phyloP scores from a whole-genome alignment of 2,329 filamentous ascomycete species.

The Endoconidiophora laricicola region DNA sequence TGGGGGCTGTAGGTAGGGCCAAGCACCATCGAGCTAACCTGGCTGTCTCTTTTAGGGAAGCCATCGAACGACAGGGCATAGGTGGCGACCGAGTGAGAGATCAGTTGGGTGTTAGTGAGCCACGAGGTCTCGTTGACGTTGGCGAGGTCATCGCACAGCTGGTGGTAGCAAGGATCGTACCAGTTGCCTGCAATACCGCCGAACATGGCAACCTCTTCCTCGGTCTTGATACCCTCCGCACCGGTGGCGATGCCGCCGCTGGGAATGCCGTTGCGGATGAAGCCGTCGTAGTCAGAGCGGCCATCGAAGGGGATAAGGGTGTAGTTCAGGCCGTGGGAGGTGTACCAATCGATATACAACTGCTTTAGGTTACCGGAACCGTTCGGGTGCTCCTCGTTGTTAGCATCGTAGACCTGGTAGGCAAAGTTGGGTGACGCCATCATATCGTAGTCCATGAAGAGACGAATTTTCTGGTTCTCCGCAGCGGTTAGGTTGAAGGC shows the following conservation, averaged over 20 bases:
- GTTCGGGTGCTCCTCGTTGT: slow-evolving; percentile 50
- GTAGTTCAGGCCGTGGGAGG: slow-evolving; percentile 42
- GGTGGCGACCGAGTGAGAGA: slow-evolving; percentile 57
- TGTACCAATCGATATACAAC: slow-evolving; percentile 53
- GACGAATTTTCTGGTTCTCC: slow-evolving; percentile 45
- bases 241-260: slow-evolving; percentile 63
- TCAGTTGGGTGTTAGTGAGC: slow-evolving; percentile 45
- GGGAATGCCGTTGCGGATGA: slow-evolving; percentile 57
- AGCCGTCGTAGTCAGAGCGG: slow-evolving; percentile 63
- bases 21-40: slow-evolving; percentile 10
- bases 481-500: slow-evolving; percentile 34
- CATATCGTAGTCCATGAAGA: slow-evolving; percentile 59
- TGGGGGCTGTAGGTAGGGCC: slow-evolving; percentile 22
- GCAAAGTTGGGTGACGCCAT: slow-evolving; percentile 49
- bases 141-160: slow-evolving; percentile 40
- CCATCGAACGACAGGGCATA: slow-evolving; percentile 49
- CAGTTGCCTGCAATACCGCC: slow-evolving; percentile 50
- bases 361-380: slow-evolving; percentile 55
- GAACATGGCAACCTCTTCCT: slow-evolving; percentile 46
- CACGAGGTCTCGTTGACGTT: slow-evolving; percentile 45
- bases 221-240: slow-evolving; percentile 60
- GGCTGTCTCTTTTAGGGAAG: slow-evolving; percentile 37
- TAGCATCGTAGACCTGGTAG: slow-evolving; percentile 55
- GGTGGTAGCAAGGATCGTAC: slow-evolving; percentile 45
- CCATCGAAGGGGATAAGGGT: slow-evolving; percentile 62